Base-by-base conservation (phyloP, 495 filamentous ascomycete genomes). In the Rhypophila decipiens region DNA sequence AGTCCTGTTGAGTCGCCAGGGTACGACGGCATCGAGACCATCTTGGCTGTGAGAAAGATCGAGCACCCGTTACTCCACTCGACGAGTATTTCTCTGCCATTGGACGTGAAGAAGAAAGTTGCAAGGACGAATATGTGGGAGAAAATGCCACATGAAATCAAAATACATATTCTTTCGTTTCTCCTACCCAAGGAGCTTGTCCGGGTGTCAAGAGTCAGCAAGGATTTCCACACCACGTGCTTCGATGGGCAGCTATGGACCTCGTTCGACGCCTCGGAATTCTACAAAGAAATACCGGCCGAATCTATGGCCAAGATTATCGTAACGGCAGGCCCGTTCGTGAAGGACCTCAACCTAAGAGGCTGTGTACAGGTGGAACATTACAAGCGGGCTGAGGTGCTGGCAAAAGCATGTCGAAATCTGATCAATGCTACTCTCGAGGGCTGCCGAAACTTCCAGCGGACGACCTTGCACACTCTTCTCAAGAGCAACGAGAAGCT, bases 191-290 rank as follows among this genome's bases (percentile, higher is more conserved):
- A 80, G 55, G 84, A 97, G 60, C 79, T 98, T 39, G 79, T 97
- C 9, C 81, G 86, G 44, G 80, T 78, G 39, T 94, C 93, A 4
- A 66, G 76, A 12, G 85, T 95, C n/a, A 89, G 82, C 56, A 88
- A 80, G 56, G 61, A 75, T 13, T 97, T 93, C 76, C 73, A 96
- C 63, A 69, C 76, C 24, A 85, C 89, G 72, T 96, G 91, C 68
- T 95, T 88, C 52, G 93, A 98, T 63, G 93, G 93, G 7, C 93
- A 98, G 65, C 69, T 98, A 15, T 98, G 93, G 93, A 78, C 77
- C 0, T 77, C 75, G 39, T 74, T 97, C 35, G 89, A 97, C 59
- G 84, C 88, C 0, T 80, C 90, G 0, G 81, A 85, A 24, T 97
- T 88, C 63, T 98, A 98, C 60, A 76, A 75, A 39, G 79, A 86